Base-by-base conservation (phyloP, 805 yeast species). In the Candida palmyrensis region DNA sequence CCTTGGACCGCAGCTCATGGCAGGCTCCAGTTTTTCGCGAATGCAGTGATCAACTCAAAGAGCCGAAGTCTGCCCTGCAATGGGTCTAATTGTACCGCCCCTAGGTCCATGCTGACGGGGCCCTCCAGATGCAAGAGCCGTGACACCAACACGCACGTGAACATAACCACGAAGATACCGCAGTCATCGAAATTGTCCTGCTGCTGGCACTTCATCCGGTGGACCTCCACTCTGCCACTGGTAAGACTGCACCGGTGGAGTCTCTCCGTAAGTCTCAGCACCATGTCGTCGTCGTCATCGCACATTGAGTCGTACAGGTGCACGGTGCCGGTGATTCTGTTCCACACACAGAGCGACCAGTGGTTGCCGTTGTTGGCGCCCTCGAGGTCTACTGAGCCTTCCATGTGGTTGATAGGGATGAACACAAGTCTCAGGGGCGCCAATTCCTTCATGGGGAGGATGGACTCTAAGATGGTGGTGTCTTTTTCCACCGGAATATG, bases 341-440 rank as follows among this genome's bases (percentile, higher is more conserved):
- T 66, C 5, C 78, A 60, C 11, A 82, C 66, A 10, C 79, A 65
- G 11, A 84, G 55, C 1, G 84, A 77, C 92, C 94, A 83, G 55
- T 84, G 92, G 29, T 77, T 77, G 1, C 90, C 92, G 12, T 79
- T 78, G 39, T 75, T 82, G 2, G 71, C 74, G 1, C 59, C 57
- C 29, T 70, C 80, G 26, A 76, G 59, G 48, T 48, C 44, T 1
- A 39, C 27, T 3, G 23, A 26, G 35, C 77, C 81, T 29, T 70
- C 80, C 39, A 74, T 77, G 48, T 75, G 82, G 50, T 81, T 83
- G 18, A 82, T 62, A 0, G 90, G 92, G 25, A 82, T 50, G 41
- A 84, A 82, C 1, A 83, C 63, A 43, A 77, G 73, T 36, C 48
- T 57, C 52, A 53, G 55, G 32, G 41, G 40, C 21, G 48, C 44